Percentiles rank a stretch among this genome's conserved stretches.
phyloP scores from a whole-genome alignment of 306 rosid genomes.

The Cicer pinnatifidum region DNA sequence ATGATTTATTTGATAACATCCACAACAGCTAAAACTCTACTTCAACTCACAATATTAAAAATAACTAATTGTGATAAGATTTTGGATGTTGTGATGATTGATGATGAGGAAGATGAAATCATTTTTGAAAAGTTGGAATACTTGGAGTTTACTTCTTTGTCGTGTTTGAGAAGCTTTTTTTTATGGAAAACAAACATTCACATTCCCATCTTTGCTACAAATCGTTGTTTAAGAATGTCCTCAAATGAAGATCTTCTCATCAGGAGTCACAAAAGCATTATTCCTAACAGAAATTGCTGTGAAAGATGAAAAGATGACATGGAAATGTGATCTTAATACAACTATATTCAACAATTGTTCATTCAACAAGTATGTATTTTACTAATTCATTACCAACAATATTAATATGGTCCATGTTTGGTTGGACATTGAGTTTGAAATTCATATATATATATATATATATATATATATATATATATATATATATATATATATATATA shows the following conservation, averaged over 20 bases:
- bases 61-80: neutral
- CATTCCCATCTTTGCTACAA: neutral
- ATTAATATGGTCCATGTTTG: no score
- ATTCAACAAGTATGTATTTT: neutral
- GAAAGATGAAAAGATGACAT: neutral
- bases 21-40: neutral
- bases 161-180: neutral
- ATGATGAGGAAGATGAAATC: neutral
- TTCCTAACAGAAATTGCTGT: neutral
- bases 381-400: no score
- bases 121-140: neutral
- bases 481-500: no score
- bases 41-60: neutral
- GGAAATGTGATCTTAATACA: slow-evolving; percentile 9
- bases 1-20: neutral
- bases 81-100: neutral
- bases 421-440: no score
- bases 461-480: no score
- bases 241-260: neutral
- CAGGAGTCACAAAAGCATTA: neutral
- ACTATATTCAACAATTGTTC: neutral
- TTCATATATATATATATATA: no score
- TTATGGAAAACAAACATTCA: neutral
- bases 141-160: neutral
- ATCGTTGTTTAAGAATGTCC: neutral